These are phyloP conservation scores for Xanthoconium purpureum DNA, from an alignment of 768 basidiomycete species.

Conservation along the genomic window DNA sequence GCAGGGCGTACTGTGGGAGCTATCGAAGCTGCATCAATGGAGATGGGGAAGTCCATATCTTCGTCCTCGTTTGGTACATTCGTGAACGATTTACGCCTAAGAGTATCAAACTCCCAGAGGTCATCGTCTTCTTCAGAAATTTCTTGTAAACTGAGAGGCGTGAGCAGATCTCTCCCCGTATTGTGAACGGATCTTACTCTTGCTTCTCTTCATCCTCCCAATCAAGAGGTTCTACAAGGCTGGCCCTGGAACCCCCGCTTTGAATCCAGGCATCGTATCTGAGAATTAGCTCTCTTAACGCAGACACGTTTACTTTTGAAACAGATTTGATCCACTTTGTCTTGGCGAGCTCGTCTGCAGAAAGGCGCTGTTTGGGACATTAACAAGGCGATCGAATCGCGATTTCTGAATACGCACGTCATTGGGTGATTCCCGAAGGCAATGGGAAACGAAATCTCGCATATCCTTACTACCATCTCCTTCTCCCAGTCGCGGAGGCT, in stretches of 20 bases:
- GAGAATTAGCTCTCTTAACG: slow-evolving; percentile 76
- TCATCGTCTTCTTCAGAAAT: slow-evolving; percentile 33
- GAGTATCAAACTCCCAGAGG: slow-evolving; percentile 77
- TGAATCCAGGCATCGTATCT: slow-evolving; percentile 73
- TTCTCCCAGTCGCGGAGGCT: slow-evolving; percentile 78
- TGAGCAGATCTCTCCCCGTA: slow-evolving; percentile 6
- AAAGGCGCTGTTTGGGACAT: slow-evolving; percentile 56
- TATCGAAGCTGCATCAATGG: slow-evolving; percentile 12
- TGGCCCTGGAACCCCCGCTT: slow-evolving; percentile 69
- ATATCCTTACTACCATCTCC: slow-evolving; percentile 79
- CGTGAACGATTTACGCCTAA: slow-evolving; percentile 43
- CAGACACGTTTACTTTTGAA: slow-evolving; percentile 61
- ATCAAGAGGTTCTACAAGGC: slow-evolving; percentile 65
- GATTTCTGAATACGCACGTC: slow-evolving; percentile 51
- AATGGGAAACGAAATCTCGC: slow-evolving; percentile 81
- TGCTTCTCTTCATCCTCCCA: slow-evolving; percentile 71
- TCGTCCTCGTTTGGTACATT: slow-evolving; percentile 24
- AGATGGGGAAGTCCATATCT: slow-evolving; percentile 15
- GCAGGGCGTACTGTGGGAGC: slow-evolving; percentile 51
- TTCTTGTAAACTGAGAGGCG: slow-evolving; percentile 17
- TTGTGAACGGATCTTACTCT: slow-evolving; percentile 33
- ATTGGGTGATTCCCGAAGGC: slow-evolving; percentile 74
- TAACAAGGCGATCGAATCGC: not conserved
- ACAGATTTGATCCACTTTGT: slow-evolving; percentile 87
- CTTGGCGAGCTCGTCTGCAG: slow-evolving; percentile 85